phyloP scores from a whole-genome alignment of 208 protist genomes.

The Leishmania major region DNA sequence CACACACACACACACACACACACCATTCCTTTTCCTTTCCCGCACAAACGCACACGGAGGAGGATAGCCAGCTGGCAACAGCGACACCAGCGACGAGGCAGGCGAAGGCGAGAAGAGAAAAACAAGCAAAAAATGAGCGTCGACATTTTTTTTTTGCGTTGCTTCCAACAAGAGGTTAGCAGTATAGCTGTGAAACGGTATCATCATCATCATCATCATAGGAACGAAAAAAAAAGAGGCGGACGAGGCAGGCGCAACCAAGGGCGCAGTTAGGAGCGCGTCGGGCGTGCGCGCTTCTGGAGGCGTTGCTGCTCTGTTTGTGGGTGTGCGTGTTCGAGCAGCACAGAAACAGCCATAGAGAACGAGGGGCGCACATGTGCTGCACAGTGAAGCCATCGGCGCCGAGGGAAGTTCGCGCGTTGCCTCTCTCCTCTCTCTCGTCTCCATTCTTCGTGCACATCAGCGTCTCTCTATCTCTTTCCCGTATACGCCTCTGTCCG shows the following conservation, averaged over 20 bases:
- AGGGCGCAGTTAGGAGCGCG: neutral
- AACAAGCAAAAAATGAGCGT: neutral
- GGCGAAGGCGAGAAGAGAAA: neutral
- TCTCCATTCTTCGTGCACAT: no score
- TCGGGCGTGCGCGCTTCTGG: neutral
- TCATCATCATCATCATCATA: neutral
- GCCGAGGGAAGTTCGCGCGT: neutral
- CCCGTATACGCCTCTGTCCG: neutral
- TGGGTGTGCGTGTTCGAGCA: neutral
- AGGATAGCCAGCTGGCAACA: neutral
- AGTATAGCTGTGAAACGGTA: neutral
- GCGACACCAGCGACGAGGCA: neutral
- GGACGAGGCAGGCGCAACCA: neutral
- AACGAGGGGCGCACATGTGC: neutral
- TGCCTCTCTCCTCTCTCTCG: neutral
- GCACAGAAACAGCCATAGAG: neutral
- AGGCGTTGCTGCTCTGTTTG: neutral
- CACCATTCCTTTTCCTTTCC: no score
- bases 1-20: neutral
- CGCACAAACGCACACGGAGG: neutral
- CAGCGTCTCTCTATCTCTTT: no score
- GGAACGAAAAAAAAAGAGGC: neutral
- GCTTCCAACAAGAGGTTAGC: neutral
- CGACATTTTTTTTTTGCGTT: no score
- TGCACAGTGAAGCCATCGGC: neutral